Evolutionary conservation across 2,329 filamentous ascomycete species (phyloP), one percentile per base, ranked within the genome.

Genomic region (Rutstroemia sp.): DNA sequence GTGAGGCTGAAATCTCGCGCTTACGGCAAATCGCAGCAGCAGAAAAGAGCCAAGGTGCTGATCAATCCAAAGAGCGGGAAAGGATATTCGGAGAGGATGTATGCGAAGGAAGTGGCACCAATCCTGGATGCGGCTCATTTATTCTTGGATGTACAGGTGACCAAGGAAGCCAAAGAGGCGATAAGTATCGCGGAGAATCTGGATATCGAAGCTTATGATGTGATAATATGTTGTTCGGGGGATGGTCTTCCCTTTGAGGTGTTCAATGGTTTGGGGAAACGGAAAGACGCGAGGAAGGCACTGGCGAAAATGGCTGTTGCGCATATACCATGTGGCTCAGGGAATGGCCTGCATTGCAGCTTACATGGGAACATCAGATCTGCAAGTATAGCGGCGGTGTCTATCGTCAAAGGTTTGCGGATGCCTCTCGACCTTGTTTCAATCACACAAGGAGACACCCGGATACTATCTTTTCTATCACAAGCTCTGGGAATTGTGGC

Each of bases 231-330:
- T 61, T 92, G 89, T 68, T 96, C 91, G 1, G 92, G 92, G 5
- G 92, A 97, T 64, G 92, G 92, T 7, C 78, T 95, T 46, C 87
- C 89, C 0, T 87, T 95, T 69, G 92, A 97, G 72, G 87, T 95
- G 17, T 95, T 96, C 76, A 96, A 97, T 68, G 92, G 92, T 0
- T 73, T 97, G 27, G 89, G 81, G 16, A 86, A 82, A 71, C 84
- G 89, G 19, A 69, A 78, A 6, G 88, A 96, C 69, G 90, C 90
- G 23, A 74, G 76, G 19, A 78, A 78, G 54, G 92, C 92, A 0
- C 74, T 97, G 58, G 73, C 77, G 25, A 87, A 84, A 65, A 72
- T 96, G 5, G 88, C 92, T 1, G 82, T 97, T 5, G 85, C 84
- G 21, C 89, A 95, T 67, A 78, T 96, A 30, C 92, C 92, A 2